A percentile compares a stretch with the other conserved stretches of the same genome.
Conservation (phyloP, 1,284 basidiomycete species). For the Meripilus lineatus region DNA sequence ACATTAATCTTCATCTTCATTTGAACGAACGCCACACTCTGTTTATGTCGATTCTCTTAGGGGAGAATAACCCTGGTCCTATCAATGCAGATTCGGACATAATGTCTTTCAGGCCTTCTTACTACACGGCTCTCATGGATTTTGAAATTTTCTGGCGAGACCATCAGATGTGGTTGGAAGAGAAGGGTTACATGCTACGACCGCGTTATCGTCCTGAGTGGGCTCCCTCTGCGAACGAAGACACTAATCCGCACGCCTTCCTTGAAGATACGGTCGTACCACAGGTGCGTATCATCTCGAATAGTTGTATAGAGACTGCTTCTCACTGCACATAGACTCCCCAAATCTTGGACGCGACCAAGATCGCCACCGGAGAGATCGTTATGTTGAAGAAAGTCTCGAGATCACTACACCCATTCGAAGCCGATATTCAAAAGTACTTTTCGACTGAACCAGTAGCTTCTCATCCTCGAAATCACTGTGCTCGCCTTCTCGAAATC, state of each 20-base stretch:
- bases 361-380: slow-evolving; percentile 1
- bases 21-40: no score
- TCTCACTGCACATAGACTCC: neutral
- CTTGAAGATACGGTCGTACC: neutral
- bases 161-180: slow-evolving; percentile 13
- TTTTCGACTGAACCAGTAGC: slow-evolving; percentile 13
- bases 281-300: neutral
- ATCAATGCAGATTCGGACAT: no score
- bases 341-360: slow-evolving; percentile 8
- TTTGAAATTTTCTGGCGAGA: slow-evolving; percentile 17
- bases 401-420: slow-evolving; percentile 11
- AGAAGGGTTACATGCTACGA: slow-evolving; percentile 16
- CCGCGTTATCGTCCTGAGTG: slow-evolving; percentile 15
- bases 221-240: slow-evolving; percentile 14
- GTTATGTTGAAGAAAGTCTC: slow-evolving; percentile 1
- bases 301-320: neutral
- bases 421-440: slow-evolving; percentile 16
- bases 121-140: no score
- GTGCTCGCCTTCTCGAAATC: slow-evolving; percentile 21
- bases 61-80: no score
- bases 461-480: slow-evolving; percentile 21
- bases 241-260: neutral
- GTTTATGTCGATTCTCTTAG: no score
- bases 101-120: no score
- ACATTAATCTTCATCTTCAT: no score